Evolutionary conservation across 192 early-diverging fungal species (phyloP), one percentile per base, ranked within the genome.

Genomic region (Coemansia sp.): DNA sequence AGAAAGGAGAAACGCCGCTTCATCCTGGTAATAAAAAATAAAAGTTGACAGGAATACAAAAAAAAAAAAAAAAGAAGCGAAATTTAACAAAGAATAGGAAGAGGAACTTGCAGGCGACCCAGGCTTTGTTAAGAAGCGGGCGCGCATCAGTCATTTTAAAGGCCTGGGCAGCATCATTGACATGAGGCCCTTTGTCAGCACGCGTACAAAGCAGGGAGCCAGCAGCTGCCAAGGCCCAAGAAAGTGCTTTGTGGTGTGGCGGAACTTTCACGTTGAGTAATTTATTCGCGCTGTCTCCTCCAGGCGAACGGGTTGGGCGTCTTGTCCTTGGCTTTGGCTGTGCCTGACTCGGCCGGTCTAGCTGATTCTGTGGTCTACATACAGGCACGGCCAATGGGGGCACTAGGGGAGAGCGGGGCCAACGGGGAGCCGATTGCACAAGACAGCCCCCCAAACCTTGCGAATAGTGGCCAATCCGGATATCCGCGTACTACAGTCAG

Each of bases 1-100:
- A 71, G 72, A 63, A 69, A 68, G 27, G 80, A 76, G 50, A 82
- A 59, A 48, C 80, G 71, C 68, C 80, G 74, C 72, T 82, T 82
- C 80, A 82, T 82, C 12, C 38, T 38, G 21, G 44, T 8, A 12
- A 25, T 41, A 38, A 68, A 46, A 74, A 38, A 60, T 11, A 67
- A 48, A 29, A 62, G 11, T 25, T 12, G 53, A 58, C 53, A 53
- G 64, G 31, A 31, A 66, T 6, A 14, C 3, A 0, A 41, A 41
- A 41, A 36, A 36, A 36, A 36, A 34, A 6, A 36, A 36, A 34
- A 36, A 8, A 36, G 9, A 34, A 36, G 7, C 34, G 34, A 36
- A 36, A 36, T 36, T 41, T 41, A 41, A 29, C 42, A 57, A 19
- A 64, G 39, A 59, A 64, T 19, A 44, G 9, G n/a, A 48, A 21